Evolutionary conservation across 495 filamentous ascomycete species (phyloP).

Genomic region (Xylaria acuta): DNA sequence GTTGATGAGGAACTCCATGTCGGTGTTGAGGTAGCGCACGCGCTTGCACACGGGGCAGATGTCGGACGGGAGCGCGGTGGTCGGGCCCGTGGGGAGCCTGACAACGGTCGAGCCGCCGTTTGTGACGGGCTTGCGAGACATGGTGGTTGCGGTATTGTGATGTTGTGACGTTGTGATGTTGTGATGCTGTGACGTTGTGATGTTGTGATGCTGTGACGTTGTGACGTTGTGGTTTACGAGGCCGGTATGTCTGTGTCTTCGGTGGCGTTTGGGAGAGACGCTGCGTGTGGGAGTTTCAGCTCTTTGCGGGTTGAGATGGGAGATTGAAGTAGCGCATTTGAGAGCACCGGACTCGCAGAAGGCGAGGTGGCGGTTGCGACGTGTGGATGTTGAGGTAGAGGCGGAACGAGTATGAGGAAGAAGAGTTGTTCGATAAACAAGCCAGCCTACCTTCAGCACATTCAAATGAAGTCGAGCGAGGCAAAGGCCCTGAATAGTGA

Average conservation of each 20-base stretch:
- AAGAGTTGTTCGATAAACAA: background rate
- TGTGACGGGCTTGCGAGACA: constrained; percentile 40
- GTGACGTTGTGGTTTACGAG: background rate
- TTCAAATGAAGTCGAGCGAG: background rate
- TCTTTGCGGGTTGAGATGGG: background rate
- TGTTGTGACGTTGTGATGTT: background rate
- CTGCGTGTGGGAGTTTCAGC: background rate
- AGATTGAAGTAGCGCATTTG: constrained; percentile 10
- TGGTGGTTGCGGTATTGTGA: constrained; percentile 24
- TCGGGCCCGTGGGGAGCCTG: constrained; percentile 23
- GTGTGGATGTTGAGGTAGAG: background rate
- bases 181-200: background rate
- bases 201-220: background rate
- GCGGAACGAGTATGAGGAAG: background rate
- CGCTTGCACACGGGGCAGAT: constrained; percentile 98
- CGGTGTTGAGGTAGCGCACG: constrained; percentile 88
- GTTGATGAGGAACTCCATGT: constrained; percentile 94
- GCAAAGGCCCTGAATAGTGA: background rate
- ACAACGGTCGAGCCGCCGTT: constrained; percentile 22
- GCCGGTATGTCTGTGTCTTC: background rate
- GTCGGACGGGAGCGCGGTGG: constrained; percentile 57
- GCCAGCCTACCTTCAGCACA: background rate
- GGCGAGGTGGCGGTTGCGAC: background rate
- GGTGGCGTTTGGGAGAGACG: background rate
- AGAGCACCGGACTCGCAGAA: background rate